phyloP scores from a whole-genome alignment of 345 rosid genomes.

The Euclidium syriacum region DNA sequence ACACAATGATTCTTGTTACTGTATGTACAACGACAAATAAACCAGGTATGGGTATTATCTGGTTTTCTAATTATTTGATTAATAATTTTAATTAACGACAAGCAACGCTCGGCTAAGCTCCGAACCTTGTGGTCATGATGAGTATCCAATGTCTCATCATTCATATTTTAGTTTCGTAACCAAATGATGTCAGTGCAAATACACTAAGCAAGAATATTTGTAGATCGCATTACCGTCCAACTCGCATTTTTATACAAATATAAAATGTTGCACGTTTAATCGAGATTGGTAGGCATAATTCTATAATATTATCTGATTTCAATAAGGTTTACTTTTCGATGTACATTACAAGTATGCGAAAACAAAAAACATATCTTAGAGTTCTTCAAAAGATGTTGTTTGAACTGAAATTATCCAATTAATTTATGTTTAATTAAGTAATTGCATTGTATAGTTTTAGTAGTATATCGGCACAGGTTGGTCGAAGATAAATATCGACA shows the following conservation, averaged over 20 bases:
- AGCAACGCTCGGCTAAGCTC: constrained; percentile 3
- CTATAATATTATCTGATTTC: constrained; percentile 9
- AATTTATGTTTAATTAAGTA: neutral
- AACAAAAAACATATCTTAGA: constrained; percentile 2
- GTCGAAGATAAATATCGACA: neutral
- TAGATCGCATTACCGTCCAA: constrained; percentile 34
- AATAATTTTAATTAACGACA: constrained; percentile 9
- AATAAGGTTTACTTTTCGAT: neutral
- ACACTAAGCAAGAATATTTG: constrained; percentile 27
- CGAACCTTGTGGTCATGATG: neutral
- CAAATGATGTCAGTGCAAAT: constrained; percentile 25
- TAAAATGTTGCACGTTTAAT: constrained; percentile 26
- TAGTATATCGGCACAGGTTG: neutral
- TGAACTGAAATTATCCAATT: neutral
- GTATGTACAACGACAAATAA: constrained; percentile 20
- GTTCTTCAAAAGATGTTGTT: neutral
- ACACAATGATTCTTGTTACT: constrained; percentile 17
- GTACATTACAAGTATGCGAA: constrained; percentile 15
- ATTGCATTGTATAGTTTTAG: neutral
- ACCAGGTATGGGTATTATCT: constrained; percentile 17
- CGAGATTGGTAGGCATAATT: neutral
- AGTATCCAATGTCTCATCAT: constrained; percentile 29
- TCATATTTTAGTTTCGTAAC: constrained; percentile 7
- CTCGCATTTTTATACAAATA: constrained; percentile 15
- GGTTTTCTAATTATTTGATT: constrained; percentile 13